These are phyloP conservation scores for Clathrospora elynae DNA, from an alignment of 2,329 filamentous ascomycete species.

Conservation along the genomic window DNA sequence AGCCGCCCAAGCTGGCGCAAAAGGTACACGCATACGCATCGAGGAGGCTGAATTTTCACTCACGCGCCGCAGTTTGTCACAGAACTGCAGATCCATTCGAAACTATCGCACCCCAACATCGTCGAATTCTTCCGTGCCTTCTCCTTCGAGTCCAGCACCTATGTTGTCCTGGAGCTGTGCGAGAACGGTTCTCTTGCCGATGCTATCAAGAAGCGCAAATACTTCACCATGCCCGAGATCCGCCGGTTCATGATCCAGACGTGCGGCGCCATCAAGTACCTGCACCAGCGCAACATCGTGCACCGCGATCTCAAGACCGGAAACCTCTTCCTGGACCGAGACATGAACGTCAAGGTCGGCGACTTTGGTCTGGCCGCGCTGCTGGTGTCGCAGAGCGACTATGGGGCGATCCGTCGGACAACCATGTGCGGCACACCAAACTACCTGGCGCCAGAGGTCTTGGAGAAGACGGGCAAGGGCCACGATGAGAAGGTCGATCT, in stretches of 20 bases:
- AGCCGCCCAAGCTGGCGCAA: conserved; percentile 78
- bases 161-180: conserved; percentile 91
- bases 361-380: conserved; percentile 95
- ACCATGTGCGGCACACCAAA: conserved; percentile 97
- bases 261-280: conserved; percentile 95
- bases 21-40: conserved; percentile 62
- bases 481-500: conserved; percentile 98
- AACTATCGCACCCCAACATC: conserved; percentile 94
- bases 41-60: conserved; percentile 16
- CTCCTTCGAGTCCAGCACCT: conserved; percentile 85
- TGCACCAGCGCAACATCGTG: conserved; percentile 94
- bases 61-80: conserved; percentile 64
- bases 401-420: conserved; percentile 77
- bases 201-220: conserved; percentile 91
- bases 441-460: conserved; percentile 95
- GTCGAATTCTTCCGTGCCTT: conserved; percentile 96
- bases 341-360: conserved; percentile 98
- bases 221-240: conserved; percentile 90
- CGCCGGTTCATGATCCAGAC: conserved; percentile 93
- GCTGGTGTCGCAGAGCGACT: conserved; percentile 87
- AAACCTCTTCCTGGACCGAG: conserved; percentile 90
- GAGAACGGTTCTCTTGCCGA: conserved; percentile 97
- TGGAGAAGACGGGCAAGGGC: conserved; percentile 90
- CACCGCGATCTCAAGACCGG: conserved; percentile 98
- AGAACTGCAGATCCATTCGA: conserved; percentile 97